These are phyloP conservation scores for Chalciporus piperatoides DNA, from an alignment of 1,284 basidiomycete genomes.

Conservation along the genomic window DNA sequence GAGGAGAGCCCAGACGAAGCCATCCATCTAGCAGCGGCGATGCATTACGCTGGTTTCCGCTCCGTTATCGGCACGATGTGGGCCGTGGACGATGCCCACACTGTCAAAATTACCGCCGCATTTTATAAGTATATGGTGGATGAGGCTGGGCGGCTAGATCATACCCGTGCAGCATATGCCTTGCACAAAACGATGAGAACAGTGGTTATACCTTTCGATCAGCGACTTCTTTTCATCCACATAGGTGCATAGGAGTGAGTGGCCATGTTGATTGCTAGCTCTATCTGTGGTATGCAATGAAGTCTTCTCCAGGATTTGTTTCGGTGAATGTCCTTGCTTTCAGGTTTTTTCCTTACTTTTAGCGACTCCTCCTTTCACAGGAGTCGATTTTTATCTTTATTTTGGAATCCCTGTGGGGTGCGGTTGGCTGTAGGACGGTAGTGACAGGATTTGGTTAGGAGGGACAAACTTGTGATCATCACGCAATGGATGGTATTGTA, in stretches of 20 bases:
- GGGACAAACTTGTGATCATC: no score
- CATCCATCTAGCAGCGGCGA: slow-evolving; percentile 17
- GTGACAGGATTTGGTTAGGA: no score
- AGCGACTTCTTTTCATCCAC: slow-evolving; percentile 2
- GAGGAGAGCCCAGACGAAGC: slow-evolving; percentile 28
- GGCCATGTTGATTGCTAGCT: no score
- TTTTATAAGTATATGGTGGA: slow-evolving; percentile 11
- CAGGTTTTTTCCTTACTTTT: no score
- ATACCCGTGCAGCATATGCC: slow-evolving; percentile 2
- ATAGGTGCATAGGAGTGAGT: not conserved
- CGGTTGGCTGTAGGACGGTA: no score
- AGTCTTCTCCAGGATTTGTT: no score
- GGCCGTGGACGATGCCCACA: slow-evolving; percentile 8
- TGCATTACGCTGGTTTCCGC: slow-evolving; percentile 4
- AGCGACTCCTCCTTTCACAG: no score
- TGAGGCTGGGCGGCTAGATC: not conserved
- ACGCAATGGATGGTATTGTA: no score
- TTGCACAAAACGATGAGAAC: slow-evolving; percentile 1
- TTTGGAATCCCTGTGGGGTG: no score
- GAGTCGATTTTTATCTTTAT: no score
- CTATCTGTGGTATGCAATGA: no score
- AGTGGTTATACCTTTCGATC: not conserved
- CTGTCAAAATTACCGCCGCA: not conserved
- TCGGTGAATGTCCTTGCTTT: no score
- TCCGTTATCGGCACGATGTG: slow-evolving; percentile 6